Evolutionary conservation across 768 basidiomycete species (phyloP).

Genomic region (Paxillus involutus): DNA sequence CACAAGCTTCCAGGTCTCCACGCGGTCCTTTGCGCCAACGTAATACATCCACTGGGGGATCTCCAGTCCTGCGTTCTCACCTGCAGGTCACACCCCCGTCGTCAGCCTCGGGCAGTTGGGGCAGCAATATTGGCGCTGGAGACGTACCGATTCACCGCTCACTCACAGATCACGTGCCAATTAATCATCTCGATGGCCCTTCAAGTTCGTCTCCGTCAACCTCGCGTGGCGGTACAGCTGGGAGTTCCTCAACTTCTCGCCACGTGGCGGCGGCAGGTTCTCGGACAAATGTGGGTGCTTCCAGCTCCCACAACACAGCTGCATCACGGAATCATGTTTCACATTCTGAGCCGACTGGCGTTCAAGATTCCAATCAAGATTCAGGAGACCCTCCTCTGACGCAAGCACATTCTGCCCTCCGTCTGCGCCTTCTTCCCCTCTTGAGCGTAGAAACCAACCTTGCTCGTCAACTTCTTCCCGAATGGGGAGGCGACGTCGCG

Average conservation of each 20-base stretch:
- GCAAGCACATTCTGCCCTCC: slow-evolving; percentile 21
- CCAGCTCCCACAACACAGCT: not conserved
- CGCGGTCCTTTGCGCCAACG: slow-evolving; percentile 27
- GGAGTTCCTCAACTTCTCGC: not conserved
- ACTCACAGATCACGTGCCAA: too few relatives aligned
- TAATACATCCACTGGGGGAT: not conserved
- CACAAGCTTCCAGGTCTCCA: slow-evolving; percentile 14
- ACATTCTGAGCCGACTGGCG: not conserved
- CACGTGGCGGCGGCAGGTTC: not conserved
- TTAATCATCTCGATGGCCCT: not conserved
- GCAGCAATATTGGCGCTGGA: too few relatives aligned
- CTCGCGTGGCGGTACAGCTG: not conserved
- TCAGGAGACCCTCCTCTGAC: slow-evolving; percentile 19
- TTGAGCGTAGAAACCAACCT: slow-evolving; percentile 54
- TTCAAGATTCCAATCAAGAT: not conserved
- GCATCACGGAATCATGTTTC: not conserved
- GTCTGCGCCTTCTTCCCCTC: slow-evolving; percentile 49
- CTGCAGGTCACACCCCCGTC: not conserved
- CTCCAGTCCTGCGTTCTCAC: not conserved
- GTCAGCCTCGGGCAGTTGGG: not conserved
- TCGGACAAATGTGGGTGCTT: not conserved
- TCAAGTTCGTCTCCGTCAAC: not conserved
- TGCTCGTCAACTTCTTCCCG: slow-evolving; percentile 50
- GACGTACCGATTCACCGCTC: too few relatives aligned
- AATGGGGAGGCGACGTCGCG: slow-evolving; percentile 20